Conservation (phyloP, 2,329 filamentous ascomycete species). For the Fusarium temperatum region DNA sequence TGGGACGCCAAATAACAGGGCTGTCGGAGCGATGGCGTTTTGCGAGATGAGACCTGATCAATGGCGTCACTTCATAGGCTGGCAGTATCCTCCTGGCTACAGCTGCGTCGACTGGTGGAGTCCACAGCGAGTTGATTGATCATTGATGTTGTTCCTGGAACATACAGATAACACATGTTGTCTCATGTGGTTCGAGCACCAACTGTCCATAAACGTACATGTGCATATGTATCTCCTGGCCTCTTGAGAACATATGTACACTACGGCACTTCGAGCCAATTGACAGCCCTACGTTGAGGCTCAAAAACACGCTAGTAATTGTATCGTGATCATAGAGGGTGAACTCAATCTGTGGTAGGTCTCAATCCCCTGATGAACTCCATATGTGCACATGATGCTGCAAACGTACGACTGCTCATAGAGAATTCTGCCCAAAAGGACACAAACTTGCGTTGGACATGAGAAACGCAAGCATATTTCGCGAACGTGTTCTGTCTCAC, state of each 20-base stretch:
- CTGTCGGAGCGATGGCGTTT: not conserved
- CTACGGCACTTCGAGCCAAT: not conserved
- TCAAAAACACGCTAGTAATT: not conserved
- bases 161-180: not conserved
- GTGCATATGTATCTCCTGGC: not conserved
- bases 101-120: not conserved
- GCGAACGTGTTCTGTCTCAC: not conserved
- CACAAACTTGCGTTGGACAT: not conserved
- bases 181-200: not conserved
- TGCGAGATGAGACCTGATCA: not conserved
- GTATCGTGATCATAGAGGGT: not conserved
- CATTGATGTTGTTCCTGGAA: not conserved
- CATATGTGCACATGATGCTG: not conserved
- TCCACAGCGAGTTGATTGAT: not conserved
- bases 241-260: not conserved
- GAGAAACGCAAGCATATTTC: no score
- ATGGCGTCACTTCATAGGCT: constrained; percentile 8
- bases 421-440: not conserved
- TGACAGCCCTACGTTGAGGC: not conserved
- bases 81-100: not conserved
- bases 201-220: not conserved
- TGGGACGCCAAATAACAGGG: constrained; percentile 10
- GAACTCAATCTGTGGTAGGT: not conserved
- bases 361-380: not conserved
- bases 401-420: not conserved